Evolutionary conservation across 2,329 filamentous ascomycete species (phyloP), one percentile per base, ranked within the genome.

Genomic region (Keithomyces neogunnii): DNA sequence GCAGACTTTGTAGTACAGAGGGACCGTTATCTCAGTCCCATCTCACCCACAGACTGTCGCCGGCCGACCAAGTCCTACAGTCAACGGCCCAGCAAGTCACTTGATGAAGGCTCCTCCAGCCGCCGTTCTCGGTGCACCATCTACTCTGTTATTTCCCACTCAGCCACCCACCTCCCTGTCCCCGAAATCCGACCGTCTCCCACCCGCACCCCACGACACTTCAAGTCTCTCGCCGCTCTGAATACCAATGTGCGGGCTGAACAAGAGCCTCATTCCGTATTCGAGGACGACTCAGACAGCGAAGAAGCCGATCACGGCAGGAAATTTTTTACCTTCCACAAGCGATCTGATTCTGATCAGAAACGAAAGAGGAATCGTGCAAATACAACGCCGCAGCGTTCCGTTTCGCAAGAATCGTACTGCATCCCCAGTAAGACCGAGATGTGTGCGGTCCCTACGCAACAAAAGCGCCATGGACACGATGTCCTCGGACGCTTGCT

Each of bases 281-380:
- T 78, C 54, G 75, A 78, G 43, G 57, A 67, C 11, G 74, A 77
- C 58, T 71, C 71, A 3, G 74, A 78, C 52, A 62, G 62, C 11
- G 72, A 59, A 5, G 62, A 65, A 19, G 19, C 19, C 5, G 54
- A 53, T 3, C 49, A 51, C 8, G 11, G 35, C 35, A 45, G 31
- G 13, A 49, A 46, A 19, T 73, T 75, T 49, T 73, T 73, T 45
- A 69, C 71, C 19, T 69, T 78, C 52, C 69, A 71, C 55, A 66
- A 62, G 51, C 66, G 69, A 11, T 63, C 66, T n/a, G 58, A 61
- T 10, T 66, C 63, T 48, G 68, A 70, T 30, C 59, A 63, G 33
- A 58, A 60, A 32, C 60, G 49, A 13, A 43, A 31, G 28, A 26
- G 46, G 32, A 46, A 45, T 35, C 49, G 52, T 28, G 40, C 47